These are phyloP conservation scores for Vachellia pachyceras DNA, from an alignment of 306 rosid genomes.

Conservation along the genomic window DNA sequence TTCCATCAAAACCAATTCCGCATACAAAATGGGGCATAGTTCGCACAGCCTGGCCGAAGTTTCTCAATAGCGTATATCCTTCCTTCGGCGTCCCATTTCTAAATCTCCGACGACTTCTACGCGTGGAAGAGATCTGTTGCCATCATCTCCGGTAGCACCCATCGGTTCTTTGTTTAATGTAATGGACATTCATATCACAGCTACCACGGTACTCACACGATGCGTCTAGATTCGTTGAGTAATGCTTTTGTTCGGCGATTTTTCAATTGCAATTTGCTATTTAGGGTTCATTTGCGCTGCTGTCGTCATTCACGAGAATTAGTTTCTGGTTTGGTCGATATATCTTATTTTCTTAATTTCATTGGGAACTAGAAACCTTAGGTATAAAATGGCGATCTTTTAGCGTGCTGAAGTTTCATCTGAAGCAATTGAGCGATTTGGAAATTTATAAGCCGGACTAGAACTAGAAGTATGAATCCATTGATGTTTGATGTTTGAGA, in stretches of 20 bases:
- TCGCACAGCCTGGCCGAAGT: neutral
- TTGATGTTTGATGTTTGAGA: no score
- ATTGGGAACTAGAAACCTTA: neutral
- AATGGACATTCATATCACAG: slow-evolving; percentile 12
- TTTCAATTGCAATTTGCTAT: neutral
- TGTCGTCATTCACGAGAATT: neutral
- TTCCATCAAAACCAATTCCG: no score
- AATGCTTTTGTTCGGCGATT: neutral
- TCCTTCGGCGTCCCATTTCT: neutral
- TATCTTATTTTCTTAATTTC: neutral
- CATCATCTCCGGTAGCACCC: slow-evolving; percentile 7
- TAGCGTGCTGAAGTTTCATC: neutral
- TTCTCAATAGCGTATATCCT: neutral
- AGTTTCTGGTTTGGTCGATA: slow-evolving; percentile 4
- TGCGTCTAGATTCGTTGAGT: neutral
- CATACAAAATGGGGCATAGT: no score
- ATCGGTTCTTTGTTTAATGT: neutral
- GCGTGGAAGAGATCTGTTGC: slow-evolving; percentile 27
- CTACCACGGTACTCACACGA: neutral
- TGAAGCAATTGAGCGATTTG: no score
- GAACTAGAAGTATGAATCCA: no score
- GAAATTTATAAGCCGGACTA: no score
- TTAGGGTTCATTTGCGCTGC: neutral
- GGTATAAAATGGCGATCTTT: neutral
- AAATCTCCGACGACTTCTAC: neutral